phyloP scores from a whole-genome alignment of 2,329 filamentous ascomycete species.

The Botryotinia globosa region DNA sequence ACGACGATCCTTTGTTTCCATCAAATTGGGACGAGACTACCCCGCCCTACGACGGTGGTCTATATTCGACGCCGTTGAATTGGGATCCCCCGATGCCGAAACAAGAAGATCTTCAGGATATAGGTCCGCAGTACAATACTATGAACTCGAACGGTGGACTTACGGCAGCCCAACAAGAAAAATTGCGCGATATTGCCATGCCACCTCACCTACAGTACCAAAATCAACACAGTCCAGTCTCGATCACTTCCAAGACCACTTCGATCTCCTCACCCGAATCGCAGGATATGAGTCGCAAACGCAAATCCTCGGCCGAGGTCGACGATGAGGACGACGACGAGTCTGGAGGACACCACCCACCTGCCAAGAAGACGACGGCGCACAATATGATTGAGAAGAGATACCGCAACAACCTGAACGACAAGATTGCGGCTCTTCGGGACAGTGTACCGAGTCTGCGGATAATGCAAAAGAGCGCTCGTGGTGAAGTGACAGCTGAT shows the following conservation, averaged over 20 bases:
- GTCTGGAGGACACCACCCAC: conserved; percentile 54
- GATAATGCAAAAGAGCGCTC: conserved; percentile 72
- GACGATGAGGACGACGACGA: conserved; percentile 61
- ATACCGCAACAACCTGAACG: conserved; percentile 93
- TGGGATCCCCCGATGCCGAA: conserved; percentile 36
- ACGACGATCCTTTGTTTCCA: conserved; percentile 34
- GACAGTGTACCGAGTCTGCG: conserved; percentile 90
- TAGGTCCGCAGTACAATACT: conserved; percentile 14
- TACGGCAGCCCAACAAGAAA: conserved; percentile 59
- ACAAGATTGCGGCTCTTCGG: conserved; percentile 89
- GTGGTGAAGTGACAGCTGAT: conserved; percentile 65
- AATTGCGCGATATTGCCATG: conserved; percentile 63
- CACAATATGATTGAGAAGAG: conserved; percentile 99
- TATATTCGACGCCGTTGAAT: conserved; percentile 38
- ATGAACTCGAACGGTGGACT: conserved; percentile 42
- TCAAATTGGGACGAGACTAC: conserved; percentile 35
- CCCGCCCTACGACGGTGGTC: conserved; percentile 35
- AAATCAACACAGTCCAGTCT: conserved; percentile 54
- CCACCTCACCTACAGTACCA: conserved; percentile 57
- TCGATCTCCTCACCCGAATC: conserved; percentile 60
- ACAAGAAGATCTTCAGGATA: conserved; percentile 27
- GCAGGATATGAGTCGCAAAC: conserved; percentile 56
- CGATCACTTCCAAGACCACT: conserved; percentile 48
- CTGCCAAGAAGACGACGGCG: conserved; percentile 86
- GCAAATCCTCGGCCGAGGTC: conserved; percentile 62